These are phyloP conservation scores for Plectosphaerella cucumerina DNA, from an alignment of 2,329 filamentous ascomycete species.

Conservation along the genomic window DNA sequence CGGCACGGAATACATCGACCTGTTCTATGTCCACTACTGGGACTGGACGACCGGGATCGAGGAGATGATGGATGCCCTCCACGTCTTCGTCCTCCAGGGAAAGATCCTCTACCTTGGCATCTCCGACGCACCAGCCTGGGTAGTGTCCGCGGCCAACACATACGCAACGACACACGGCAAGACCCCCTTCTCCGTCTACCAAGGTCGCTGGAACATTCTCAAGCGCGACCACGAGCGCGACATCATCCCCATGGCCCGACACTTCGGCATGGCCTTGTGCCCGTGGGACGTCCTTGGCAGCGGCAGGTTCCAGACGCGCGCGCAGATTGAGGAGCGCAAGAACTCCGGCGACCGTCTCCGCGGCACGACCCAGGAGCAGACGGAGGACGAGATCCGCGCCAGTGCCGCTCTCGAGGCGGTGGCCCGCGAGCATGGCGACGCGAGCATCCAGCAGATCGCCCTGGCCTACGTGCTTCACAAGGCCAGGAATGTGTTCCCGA, in stretches of 20 bases:
- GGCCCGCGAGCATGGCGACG: slow-evolving; percentile 50
- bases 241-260: slow-evolving; percentile 36
- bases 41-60: slow-evolving; percentile 35
- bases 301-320: slow-evolving; percentile 43
- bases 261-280: slow-evolving; percentile 44
- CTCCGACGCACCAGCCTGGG: slow-evolving; percentile 35
- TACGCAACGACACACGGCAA: slow-evolving; percentile 29
- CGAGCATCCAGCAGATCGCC: slow-evolving; percentile 54
- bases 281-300: slow-evolving; percentile 58
- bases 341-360: slow-evolving; percentile 33
- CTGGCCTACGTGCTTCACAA: slow-evolving; percentile 49
- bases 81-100: slow-evolving; percentile 34
- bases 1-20: slow-evolving; percentile 38
- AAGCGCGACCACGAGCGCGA: slow-evolving; percentile 33
- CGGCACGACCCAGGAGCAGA: slow-evolving; percentile 24
- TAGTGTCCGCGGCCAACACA: slow-evolving; percentile 31
- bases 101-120: slow-evolving; percentile 37
- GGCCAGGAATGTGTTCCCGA: slow-evolving; percentile 47
- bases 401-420: slow-evolving; percentile 57
- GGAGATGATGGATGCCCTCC: slow-evolving; percentile 37
- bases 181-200: slow-evolving; percentile 33
- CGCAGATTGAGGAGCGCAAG: slow-evolving; percentile 24
- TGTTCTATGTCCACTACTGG: slow-evolving; percentile 42
- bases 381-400: slow-evolving; percentile 45
- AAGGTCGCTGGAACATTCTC: slow-evolving; percentile 31